Conservation (phyloP, 345 rosid species). For the Psidium guajava region DNA sequence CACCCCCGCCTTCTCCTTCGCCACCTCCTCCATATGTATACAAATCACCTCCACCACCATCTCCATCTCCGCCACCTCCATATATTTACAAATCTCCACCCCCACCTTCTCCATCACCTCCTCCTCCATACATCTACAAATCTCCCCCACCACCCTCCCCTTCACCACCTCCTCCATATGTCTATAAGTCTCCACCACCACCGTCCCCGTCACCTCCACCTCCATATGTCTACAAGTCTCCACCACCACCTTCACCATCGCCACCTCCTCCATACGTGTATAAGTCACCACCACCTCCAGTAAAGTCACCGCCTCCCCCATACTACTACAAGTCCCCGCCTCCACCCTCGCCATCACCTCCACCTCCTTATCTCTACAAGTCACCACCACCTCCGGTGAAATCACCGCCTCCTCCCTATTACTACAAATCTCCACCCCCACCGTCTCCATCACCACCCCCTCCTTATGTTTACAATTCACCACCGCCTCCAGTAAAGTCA, state of each 20-base stretch:
- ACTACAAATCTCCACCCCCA: not conserved
- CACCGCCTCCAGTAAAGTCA: not conserved
- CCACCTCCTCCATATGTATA: not conserved
- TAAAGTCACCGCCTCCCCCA: not conserved
- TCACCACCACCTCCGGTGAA: not conserved
- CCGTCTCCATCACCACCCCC: not conserved
- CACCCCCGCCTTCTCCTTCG: not conserved
- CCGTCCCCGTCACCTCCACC: not conserved
- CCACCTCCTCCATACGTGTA: not conserved
- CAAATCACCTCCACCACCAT: not conserved
- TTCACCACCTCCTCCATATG: not conserved
- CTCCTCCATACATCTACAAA: not conserved
- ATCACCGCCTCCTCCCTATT: not conserved
- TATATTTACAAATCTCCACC: not conserved
- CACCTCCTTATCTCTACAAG: not conserved
- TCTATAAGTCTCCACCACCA: not conserved
- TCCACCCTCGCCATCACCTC: not conserved
- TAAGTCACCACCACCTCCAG: not conserved
- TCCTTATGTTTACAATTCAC: not conserved
- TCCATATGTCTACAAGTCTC: not conserved
- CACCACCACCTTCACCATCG: rapidly evolving
- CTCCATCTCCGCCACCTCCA: not conserved
- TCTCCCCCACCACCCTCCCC: not conserved
- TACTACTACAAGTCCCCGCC: not conserved
- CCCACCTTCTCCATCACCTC: not conserved